Conservation (phyloP, 2,329 filamentous ascomycete genomes). For the Penicillium sp. region DNA sequence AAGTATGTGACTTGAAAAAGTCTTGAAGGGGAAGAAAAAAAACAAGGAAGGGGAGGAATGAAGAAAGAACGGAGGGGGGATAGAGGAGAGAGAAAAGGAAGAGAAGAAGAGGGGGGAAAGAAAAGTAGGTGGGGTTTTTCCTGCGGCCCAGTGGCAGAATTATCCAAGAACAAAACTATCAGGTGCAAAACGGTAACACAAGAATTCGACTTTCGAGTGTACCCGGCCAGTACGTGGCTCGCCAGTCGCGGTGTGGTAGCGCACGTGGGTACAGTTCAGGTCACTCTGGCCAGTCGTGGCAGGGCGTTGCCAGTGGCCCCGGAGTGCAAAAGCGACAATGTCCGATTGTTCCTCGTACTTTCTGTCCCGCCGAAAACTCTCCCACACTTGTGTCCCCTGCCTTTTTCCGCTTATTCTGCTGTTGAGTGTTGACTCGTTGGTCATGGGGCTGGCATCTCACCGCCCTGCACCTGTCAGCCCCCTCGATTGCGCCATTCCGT, state of each 20-base stretch:
- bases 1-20: conserved; percentile 19
- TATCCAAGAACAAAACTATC: neutral
- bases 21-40: conserved; percentile 19
- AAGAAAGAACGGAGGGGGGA: conserved; percentile 24
- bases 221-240: conserved; percentile 15
- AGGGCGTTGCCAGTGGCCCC: neutral
- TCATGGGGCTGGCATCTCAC: neutral
- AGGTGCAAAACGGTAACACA: neutral
- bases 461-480: conserved; percentile 17
- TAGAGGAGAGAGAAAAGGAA: conserved; percentile 21
- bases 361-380: conserved; percentile 10
- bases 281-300: neutral
- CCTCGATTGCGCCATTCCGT: conserved; percentile 33
- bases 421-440: too few species aligned
- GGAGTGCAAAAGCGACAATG: neutral
- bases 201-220: neutral
- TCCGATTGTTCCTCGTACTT: conserved; percentile 12
- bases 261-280: conserved; percentile 13
- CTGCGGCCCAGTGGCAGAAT: conserved; percentile 12
- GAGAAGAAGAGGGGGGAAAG: conserved; percentile 29
- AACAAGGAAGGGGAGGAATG: conserved; percentile 25
- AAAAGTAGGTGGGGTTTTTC: conserved; percentile 28
- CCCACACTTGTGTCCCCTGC: neutral
- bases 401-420: neutral
- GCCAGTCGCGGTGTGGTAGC: neutral